phyloP scores from a whole-genome alignment of 1,139 yeast species.

The Nakaseomyces delphensis region DNA sequence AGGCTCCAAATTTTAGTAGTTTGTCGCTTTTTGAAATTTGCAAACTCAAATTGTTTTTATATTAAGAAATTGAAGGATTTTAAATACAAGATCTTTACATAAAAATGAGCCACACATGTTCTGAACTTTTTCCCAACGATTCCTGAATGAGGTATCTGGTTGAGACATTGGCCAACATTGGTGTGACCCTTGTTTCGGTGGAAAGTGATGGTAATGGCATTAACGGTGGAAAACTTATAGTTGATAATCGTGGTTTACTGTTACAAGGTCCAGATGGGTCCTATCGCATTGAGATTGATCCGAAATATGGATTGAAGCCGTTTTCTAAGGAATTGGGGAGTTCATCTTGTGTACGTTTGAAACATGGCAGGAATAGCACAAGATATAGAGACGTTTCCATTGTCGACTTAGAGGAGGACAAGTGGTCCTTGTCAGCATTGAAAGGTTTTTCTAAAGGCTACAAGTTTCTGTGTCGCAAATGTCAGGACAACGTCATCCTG shows the following conservation, averaged over 20 bases:
- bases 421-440: not conserved
- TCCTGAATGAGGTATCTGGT: slow-evolving; percentile 27
- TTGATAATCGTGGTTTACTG: not conserved
- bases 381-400: slow-evolving; percentile 1
- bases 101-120: no score
- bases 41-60: no score
- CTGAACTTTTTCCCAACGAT: no score
- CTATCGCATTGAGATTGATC: not conserved
- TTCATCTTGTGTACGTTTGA: not conserved
- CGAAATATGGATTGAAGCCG: slow-evolving; percentile 4
- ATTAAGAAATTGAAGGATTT: no score
- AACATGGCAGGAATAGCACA: not conserved
- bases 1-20: no score
- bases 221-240: not conserved
- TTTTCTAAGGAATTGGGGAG: not conserved
- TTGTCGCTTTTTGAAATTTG: no score
- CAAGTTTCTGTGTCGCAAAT: slow-evolving; percentile 15
- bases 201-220: slow-evolving; percentile 2
- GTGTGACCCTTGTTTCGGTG: slow-evolving; percentile 6
- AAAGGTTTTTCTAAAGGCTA: not conserved
- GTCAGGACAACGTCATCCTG: slow-evolving; percentile 13
- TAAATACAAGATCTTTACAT: no score
- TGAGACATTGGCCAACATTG: slow-evolving; percentile 32
- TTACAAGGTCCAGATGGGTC: not conserved
- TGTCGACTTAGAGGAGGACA: slow-evolving; percentile 1